Conservation (phyloP, 371 early-diverging fungal genomes). For the Mortierella sp. region DNA sequence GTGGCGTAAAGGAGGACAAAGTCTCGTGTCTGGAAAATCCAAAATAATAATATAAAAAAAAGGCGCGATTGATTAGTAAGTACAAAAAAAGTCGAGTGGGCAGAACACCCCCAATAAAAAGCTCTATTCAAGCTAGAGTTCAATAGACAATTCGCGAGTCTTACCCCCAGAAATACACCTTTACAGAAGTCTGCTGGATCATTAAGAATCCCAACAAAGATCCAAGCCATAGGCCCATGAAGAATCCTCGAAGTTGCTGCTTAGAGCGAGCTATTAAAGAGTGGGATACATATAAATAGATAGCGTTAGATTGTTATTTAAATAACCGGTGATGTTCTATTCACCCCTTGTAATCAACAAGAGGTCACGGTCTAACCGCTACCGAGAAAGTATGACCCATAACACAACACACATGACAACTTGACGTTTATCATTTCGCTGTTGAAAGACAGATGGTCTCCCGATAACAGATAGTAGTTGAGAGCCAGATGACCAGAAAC, state of each 20-base stretch:
- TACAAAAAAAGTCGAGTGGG: not conserved
- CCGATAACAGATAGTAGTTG: not conserved
- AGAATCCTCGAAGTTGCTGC: conserved; percentile 47
- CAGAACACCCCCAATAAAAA: no score
- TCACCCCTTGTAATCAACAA: no score
- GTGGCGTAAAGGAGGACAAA: conserved; percentile 22
- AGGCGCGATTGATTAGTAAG: not conserved
- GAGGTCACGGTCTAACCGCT: not conserved
- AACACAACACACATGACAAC: conserved; percentile 6
- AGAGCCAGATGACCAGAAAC: not conserved
- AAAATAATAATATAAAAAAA: no score
- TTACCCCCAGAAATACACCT: conserved; percentile 38
- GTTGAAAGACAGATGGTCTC: no score
- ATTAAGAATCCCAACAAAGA: conserved; percentile 32
- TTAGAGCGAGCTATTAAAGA: conserved; percentile 40
- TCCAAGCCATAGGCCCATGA: conserved; percentile 53
- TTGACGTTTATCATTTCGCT: no score
- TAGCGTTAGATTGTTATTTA: not conserved
- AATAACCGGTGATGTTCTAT: no score
- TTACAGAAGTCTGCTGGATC: conserved; percentile 43
- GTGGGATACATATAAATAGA: not conserved
- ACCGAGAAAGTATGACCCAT: not conserved
- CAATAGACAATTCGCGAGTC: not conserved
- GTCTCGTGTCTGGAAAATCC: conserved; percentile 23
- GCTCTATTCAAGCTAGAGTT: no score